Base-by-base conservation (phyloP, 305 asterid genomes). In the Plantago rigida region DNA sequence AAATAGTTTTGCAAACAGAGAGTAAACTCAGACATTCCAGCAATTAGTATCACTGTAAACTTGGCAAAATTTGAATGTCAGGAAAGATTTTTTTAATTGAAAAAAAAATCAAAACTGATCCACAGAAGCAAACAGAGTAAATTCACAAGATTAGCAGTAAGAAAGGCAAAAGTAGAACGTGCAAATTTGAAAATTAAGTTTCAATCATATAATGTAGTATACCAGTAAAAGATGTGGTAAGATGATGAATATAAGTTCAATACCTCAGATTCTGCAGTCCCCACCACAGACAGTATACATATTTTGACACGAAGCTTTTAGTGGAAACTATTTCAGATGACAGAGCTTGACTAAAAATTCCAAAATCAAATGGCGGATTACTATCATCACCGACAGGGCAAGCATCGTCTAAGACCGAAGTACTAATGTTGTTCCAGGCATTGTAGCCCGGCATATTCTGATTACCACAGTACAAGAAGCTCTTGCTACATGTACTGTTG, bases 271-370 rank as follows among this genome's bases (percentile, higher is more conserved):
- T 93, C 79, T 93, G 99, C 78, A 93, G 82, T 31, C 99, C 97
- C 97, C 99, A 93, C 99, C 99, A 93, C 36, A 93, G 86, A 69
- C 99, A 93, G 79, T 93, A 93, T 67, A 91, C 85, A 64, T 93
- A 93, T 71, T 93, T 93, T 47, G 90, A 68, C 64, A 82, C 29
- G 71, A 93, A 93, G n/a, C 73, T 73, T 71, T 42, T 82, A 26
- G 96, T 87, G 47, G 80, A 84, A 78, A 89, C 92, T 59, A 93
- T 78, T 70, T 68, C 89, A 52, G 97, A 82, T 7, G 83, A 81
- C 75, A 93, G 81, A 53, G 99, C 99, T 80, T 87, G 96, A 64
- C 60, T 28, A 73, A 87, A 93, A 60, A 93, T 93, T 75, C 99
- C 97, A 72, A 93, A 93, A 81, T 89, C 97, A 73, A 93, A 93